phyloP scores from a whole-genome alignment of 306 rosid species.

The Albizia julibrissin region DNA sequence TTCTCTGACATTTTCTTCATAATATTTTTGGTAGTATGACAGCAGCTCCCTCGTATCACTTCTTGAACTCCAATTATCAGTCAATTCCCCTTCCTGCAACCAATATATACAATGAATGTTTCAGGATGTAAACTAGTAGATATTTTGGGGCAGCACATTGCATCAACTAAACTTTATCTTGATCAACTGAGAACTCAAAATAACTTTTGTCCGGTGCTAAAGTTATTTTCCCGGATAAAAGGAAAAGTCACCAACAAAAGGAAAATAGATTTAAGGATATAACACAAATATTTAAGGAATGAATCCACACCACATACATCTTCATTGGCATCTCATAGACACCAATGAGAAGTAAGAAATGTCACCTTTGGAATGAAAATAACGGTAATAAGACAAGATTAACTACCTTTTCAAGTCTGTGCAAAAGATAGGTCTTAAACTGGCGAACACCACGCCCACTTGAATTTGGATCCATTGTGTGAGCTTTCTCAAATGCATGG shows the following conservation, averaged over 20 bases:
- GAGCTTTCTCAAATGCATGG: constrained; percentile 70
- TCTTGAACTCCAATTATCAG: constrained; percentile 26
- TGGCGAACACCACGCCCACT: constrained; percentile 77
- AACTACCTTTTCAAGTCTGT: constrained; percentile 59
- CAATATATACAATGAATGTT: not conserved
- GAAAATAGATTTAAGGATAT: not conserved
- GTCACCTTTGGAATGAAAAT: not conserved
- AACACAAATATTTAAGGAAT: not conserved
- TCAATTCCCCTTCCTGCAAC: constrained; percentile 51
- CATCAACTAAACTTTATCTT: not conserved
- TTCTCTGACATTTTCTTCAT: constrained; percentile 44
- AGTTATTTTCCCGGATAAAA: not conserved
- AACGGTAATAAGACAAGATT: not conserved
- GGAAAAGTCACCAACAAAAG: not conserved
- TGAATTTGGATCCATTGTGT: constrained; percentile 57
- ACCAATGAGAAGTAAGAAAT: not conserved
- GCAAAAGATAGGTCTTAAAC: constrained; percentile 65
- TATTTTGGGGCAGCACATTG: not conserved
- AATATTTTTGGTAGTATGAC: constrained; percentile 51
- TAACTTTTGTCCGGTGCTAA: not conserved
- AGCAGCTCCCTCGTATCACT: constrained; percentile 49
- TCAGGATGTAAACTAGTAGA: not conserved
- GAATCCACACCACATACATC: not conserved
- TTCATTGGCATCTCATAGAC: not conserved
- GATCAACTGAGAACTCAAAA: not conserved